Conservation (phyloP, 2,329 filamentous ascomycete genomes). For the Stagonosporopsis vannaccii region DNA sequence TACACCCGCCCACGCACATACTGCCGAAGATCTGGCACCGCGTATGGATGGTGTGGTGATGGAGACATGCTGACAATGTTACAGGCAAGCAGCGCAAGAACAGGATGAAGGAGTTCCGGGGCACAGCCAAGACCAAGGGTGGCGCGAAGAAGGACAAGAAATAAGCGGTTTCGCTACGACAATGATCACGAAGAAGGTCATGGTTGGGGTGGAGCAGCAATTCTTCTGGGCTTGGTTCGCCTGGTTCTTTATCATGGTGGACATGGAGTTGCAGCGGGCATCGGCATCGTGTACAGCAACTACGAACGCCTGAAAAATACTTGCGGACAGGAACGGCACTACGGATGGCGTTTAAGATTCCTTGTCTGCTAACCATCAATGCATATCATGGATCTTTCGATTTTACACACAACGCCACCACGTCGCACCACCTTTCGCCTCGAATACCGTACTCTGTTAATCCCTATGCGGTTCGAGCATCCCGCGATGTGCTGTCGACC, state of each 20-base stretch:
- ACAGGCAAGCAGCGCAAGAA: conserved; percentile 99
- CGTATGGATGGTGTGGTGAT: conserved; percentile 15
- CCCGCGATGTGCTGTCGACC: background rate
- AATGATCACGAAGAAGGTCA: conserved; percentile 40
- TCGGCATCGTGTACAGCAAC: conserved; percentile 49
- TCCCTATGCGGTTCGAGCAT: background rate
- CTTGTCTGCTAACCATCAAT: conserved; percentile 50
- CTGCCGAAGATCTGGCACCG: conserved; percentile 13
- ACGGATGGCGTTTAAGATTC: conserved; percentile 51
- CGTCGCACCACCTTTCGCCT: background rate
- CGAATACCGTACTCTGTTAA: background rate
- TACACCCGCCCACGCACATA: conserved; percentile 13
- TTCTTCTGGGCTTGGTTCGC: conserved; percentile 43
- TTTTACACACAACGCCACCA: conserved; percentile 22
- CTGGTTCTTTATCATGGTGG: conserved; percentile 44
- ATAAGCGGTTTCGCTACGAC: conserved; percentile 46
- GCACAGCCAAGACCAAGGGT: conserved; percentile 98
- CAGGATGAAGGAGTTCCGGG: conserved; percentile 97
- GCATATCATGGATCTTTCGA: conserved; percentile 51
- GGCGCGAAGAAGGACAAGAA: conserved; percentile 89
- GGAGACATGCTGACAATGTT: conserved; percentile 39
- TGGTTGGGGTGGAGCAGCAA: conserved; percentile 42
- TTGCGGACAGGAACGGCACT: conserved; percentile 48
- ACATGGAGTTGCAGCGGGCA: conserved; percentile 47
- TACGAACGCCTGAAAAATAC: conserved; percentile 50